Percentiles rank a stretch among this genome's conserved stretches.
Conservation (phyloP, 495 filamentous ascomycete species). For the Platismatia glauca region DNA sequence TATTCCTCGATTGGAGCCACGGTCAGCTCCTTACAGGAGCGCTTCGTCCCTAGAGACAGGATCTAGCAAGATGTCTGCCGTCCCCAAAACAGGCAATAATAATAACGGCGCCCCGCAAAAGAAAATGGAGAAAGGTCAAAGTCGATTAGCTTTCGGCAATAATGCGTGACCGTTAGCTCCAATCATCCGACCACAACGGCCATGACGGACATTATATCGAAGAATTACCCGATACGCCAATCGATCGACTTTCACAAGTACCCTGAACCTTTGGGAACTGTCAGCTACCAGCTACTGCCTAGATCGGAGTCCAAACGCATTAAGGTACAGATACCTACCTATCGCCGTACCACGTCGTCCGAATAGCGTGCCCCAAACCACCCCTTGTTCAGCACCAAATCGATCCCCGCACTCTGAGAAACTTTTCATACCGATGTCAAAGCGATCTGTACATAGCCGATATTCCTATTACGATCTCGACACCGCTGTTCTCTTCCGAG, state of each 20-base stretch:
- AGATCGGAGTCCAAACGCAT: neutral
- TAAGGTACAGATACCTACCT: neutral
- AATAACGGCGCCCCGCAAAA: conserved; percentile 7
- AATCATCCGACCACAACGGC: neutral
- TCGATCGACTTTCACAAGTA: neutral
- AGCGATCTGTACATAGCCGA: neutral
- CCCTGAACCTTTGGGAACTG: neutral
- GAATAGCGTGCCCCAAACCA: neutral
- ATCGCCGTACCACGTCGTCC: neutral
- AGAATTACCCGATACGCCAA: neutral
- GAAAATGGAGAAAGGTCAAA: conserved; percentile 70
- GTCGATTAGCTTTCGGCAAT: conserved; percentile 57
- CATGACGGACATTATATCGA: neutral
- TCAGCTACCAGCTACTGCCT: neutral
- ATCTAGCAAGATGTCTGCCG: conserved; percentile 11
- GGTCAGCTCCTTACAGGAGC: conserved; percentile 14
- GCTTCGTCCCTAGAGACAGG: neutral
- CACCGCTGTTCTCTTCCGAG: no score
- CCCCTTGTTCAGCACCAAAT: neutral
- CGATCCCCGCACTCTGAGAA: neutral
- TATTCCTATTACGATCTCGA: no score
- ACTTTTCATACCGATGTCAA: neutral
- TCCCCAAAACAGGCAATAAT: conserved; percentile 25
- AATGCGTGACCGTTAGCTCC: no score
- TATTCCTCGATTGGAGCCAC: conserved; percentile 34